These are phyloP conservation scores for Trichophyton simii DNA, from an alignment of 2,329 filamentous ascomycete genomes.

Conservation along the genomic window DNA sequence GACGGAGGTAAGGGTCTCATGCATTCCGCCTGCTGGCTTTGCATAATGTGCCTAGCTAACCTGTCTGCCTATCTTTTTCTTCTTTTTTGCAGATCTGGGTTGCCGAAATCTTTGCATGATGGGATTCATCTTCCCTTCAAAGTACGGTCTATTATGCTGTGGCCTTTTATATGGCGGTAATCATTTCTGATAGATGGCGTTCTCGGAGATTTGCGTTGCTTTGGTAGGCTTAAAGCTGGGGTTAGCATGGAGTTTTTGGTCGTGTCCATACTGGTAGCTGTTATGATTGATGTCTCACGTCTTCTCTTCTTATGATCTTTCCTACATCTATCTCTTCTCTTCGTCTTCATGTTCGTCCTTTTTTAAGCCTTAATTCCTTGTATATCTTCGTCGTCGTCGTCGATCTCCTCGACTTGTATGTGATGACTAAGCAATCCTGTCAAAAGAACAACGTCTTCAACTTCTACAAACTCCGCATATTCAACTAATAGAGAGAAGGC, in stretches of 20 bases:
- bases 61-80: not conserved
- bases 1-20: conserved; percentile 63
- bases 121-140: no score
- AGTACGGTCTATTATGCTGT: no score
- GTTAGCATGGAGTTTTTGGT: conserved; percentile 3
- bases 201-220: not conserved
- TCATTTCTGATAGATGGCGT: not conserved
- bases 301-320: not conserved
- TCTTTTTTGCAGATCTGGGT: not conserved
- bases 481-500: no score
- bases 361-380: no score
- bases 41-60: not conserved
- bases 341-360: not conserved
- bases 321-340: not conserved
- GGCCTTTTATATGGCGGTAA: not conserved
- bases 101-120: not conserved
- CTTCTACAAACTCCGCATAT: no score
- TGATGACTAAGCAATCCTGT: not conserved
- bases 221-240: not conserved
- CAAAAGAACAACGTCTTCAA: no score
- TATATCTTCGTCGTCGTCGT: not conserved
- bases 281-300: not conserved
- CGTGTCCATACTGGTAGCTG: not conserved
- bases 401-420: no score
- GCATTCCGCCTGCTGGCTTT: not conserved